These are phyloP conservation scores for Saccharomyces cerevisiae DNA, from an alignment of 805 yeast genomes.

Conservation along the genomic window DNA sequence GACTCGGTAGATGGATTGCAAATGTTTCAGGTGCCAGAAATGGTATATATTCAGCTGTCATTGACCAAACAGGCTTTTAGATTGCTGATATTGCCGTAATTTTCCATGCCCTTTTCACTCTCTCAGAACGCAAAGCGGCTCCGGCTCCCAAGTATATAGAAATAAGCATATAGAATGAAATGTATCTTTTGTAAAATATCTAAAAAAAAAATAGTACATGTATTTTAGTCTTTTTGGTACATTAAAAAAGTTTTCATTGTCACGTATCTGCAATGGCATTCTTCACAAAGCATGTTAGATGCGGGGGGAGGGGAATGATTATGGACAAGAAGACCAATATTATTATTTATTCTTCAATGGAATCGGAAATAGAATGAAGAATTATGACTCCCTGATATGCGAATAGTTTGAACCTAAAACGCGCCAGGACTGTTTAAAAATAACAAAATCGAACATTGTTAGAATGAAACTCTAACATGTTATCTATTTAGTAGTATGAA, in stretches of 20 bases:
- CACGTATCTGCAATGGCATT: background rate
- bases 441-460: no score
- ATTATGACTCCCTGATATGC: no score
- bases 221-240: background rate
- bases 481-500: no score
- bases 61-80: constrained; percentile 33
- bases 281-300: background rate
- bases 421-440: no score
- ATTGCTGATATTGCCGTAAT: background rate
- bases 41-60: constrained; percentile 52
- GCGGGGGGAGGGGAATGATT: no score
- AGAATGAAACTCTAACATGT: no score
- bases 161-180: background rate
- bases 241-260: background rate
- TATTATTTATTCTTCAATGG: no score
- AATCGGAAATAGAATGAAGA: no score
- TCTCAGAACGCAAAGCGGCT: background rate
- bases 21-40: constrained; percentile 61
- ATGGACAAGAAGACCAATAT: no score
- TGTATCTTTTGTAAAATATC: background rate
- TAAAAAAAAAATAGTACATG: background rate
- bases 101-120: background rate
- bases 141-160: background rate
- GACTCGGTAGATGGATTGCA: constrained; percentile 78
- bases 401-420: no score